phyloP scores from a whole-genome alignment of 163 green algal genomes.

The Scenedesmus sp. region DNA sequence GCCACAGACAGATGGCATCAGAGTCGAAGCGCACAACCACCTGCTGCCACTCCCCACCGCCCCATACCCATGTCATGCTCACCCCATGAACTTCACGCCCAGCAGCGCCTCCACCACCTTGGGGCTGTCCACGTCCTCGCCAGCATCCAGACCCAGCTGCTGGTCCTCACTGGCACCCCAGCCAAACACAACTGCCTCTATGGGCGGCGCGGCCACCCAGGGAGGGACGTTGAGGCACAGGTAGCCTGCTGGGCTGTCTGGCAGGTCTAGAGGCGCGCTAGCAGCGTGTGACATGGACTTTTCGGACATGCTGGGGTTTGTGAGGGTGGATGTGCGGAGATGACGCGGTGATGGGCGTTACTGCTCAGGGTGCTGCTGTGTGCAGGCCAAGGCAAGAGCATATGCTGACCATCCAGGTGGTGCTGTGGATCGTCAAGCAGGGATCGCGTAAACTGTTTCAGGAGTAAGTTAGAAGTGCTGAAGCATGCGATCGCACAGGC shows the following conservation, averaged over 20 bases:
- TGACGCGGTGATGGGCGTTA: neutral
- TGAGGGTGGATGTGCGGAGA: neutral
- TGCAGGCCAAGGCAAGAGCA: neutral
- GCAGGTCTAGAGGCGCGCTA: constrained; percentile 4
- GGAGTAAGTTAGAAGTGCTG: neutral
- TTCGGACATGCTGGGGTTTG: neutral
- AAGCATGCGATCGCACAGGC: neutral
- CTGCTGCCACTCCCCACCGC: neutral
- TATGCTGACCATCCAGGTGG: neutral
- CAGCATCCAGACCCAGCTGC: constrained; percentile 83
- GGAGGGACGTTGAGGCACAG: constrained; percentile 23
- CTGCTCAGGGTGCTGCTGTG: neutral
- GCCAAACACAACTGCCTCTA: constrained; percentile 91
- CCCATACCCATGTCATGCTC: neutral
- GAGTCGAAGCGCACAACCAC: neutral
- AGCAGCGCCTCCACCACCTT: constrained; percentile 90
- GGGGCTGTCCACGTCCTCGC: constrained; percentile 63
- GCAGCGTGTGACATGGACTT: neutral
- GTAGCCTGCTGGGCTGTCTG: constrained; percentile 33
- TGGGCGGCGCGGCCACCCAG: constrained; percentile 66
- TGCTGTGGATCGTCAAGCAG: neutral
- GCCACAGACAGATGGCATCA: neutral
- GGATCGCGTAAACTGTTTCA: neutral
- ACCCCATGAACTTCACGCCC: constrained; percentile 67
- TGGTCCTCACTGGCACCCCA: constrained; percentile 92